Percentiles rank a stretch among this genome's conserved stretches.
Conservation (phyloP, 257 asterid genomes). For the Gardenia jasminoides region DNA sequence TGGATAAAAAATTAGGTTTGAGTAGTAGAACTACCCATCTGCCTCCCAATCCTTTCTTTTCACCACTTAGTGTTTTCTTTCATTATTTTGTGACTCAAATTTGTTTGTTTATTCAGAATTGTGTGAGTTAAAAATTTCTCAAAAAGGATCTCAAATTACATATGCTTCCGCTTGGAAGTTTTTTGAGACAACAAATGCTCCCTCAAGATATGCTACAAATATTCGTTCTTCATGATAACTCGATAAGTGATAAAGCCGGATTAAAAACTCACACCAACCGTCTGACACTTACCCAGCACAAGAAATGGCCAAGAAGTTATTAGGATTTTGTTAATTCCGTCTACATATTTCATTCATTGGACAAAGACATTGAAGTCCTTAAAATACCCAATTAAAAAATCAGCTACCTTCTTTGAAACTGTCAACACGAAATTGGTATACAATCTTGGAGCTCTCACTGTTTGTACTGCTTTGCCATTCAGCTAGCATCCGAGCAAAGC, state of each 20-base stretch:
- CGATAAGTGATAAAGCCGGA: constrained; percentile 23
- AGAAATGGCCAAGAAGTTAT: constrained; percentile 5
- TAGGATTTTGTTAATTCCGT: neutral
- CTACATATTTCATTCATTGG: neutral
- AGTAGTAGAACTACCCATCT: too few relatives aligned
- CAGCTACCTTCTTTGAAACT: constrained; percentile 24
- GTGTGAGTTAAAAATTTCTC: too few relatives aligned
- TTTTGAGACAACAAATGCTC: too few relatives aligned
- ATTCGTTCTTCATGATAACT: constrained; percentile 28
- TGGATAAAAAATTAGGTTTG: too few relatives aligned
- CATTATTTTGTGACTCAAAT: too few relatives aligned
- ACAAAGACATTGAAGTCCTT: neutral
- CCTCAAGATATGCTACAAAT: constrained; percentile 10
- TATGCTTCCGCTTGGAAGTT: too few relatives aligned
- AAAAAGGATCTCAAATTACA: too few relatives aligned
- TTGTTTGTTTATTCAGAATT: too few relatives aligned
- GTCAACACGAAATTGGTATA: constrained; percentile 8
- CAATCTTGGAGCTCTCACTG: too few relatives aligned
- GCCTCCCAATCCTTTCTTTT: too few relatives aligned
- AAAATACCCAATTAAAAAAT: constrained; percentile 14
- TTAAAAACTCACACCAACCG: constrained; percentile 29
- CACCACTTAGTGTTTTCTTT: too few relatives aligned
- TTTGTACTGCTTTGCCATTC: neutral
- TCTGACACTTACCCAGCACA: constrained; percentile 23
- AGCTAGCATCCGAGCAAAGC: neutral